A percentile compares a stretch with the other conserved stretches of the same genome.
Conservation (phyloP, 2,329 filamentous ascomycete species). For the Cercospora citrullina region DNA sequence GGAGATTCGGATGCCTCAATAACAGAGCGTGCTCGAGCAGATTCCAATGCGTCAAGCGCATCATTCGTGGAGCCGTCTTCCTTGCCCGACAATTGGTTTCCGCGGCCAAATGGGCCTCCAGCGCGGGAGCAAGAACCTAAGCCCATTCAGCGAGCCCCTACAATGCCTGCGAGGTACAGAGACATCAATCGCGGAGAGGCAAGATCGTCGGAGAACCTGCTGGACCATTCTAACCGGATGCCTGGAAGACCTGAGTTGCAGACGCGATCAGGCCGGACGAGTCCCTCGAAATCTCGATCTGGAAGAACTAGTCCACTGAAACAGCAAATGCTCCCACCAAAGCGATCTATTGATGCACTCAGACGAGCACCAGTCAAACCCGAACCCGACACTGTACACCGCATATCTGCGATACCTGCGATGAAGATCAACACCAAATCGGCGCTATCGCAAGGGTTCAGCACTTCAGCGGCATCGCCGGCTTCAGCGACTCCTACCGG, state of each 20-base stretch:
- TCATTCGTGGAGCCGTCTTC: constrained; percentile 36
- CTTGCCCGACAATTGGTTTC: constrained; percentile 27
- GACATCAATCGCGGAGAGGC: constrained; percentile 15
- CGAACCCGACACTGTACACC: constrained; percentile 18
- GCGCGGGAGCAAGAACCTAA: constrained; percentile 19
- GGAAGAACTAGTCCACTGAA: constrained; percentile 35
- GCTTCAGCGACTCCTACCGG: constrained; percentile 16
- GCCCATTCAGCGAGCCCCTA: constrained; percentile 21
- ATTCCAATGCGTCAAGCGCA: constrained; percentile 33
- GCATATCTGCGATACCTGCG: constrained; percentile 33
- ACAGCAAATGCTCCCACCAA: constrained; percentile 29
- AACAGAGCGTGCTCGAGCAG: constrained; percentile 27
- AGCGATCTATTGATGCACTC: constrained; percentile 27
- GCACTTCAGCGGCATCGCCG: constrained; percentile 19
- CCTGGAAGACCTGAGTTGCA: constrained; percentile 38
- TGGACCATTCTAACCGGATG: constrained; percentile 35
- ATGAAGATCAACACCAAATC: constrained; percentile 27
- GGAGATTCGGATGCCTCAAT: constrained; percentile 34
- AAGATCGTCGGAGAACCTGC: constrained; percentile 27
- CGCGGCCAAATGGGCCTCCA: constrained; percentile 23
- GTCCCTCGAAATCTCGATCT: constrained; percentile 33
- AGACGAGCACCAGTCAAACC: constrained; percentile 20
- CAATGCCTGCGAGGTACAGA: constrained; percentile 32
- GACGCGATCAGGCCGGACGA: constrained; percentile 32
- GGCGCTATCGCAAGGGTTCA: constrained; percentile 35